Conservation (phyloP, 306 rosid genomes). For the Inga leiocalycina region DNA sequence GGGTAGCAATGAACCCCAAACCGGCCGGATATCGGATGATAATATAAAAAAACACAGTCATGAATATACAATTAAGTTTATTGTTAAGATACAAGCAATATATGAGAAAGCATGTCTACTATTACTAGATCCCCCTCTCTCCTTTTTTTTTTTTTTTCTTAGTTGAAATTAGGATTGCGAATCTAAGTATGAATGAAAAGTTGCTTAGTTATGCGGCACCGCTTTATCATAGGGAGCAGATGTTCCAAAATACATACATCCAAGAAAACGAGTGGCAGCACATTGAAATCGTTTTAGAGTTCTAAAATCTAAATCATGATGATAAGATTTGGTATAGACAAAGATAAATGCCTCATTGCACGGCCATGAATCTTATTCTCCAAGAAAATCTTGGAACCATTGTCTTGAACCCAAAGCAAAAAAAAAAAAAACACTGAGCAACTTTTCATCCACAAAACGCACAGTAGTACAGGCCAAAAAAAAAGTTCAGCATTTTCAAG, state of each 20-base stretch:
- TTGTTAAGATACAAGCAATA: too few species aligned
- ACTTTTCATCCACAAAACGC: background rate
- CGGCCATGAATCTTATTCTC: constrained; percentile 46
- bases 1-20: rapidly evolving
- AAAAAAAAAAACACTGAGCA: background rate
- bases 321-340: constrained; percentile 21
- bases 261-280: background rate
- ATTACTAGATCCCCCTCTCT: background rate
- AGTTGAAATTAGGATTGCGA: constrained; percentile 7
- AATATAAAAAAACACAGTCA: too few species aligned
- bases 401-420: constrained; percentile 4
- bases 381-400: constrained; percentile 33
- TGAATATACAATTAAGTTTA: too few species aligned
- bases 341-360: constrained; percentile 22
- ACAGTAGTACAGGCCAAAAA: background rate
- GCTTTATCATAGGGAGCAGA: constrained; percentile 26
- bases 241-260: constrained; percentile 27
- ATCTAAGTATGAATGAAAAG: constrained; percentile 29
- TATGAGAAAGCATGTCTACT: too few species aligned
- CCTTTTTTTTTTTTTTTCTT: background rate
- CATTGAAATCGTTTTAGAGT: background rate
- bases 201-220: constrained; percentile 14
- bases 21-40: rapidly evolving
- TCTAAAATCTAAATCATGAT: background rate
- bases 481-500: background rate